These are phyloP conservation scores for Cladosporium halotolerans DNA, from an alignment of 2,329 filamentous ascomycete genomes.

Conservation along the genomic window DNA sequence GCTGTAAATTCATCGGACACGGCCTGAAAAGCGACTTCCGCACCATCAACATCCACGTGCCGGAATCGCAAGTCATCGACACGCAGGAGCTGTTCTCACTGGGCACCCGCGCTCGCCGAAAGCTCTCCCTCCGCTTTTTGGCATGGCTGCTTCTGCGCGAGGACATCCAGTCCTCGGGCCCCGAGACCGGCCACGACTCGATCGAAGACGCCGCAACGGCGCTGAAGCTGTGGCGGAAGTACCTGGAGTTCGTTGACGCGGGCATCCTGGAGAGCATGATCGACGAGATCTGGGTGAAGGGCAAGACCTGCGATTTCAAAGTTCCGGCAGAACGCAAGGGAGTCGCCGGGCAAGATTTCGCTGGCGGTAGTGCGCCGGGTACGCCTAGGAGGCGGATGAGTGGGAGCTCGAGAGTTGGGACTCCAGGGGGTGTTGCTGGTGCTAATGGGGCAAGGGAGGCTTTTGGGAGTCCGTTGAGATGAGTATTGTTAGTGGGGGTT, in stretches of 20 bases:
- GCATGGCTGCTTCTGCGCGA: slow-evolving; percentile 88
- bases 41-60: slow-evolving; percentile 95
- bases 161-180: slow-evolving; percentile 80
- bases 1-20: slow-evolving; percentile 89
- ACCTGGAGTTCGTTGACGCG: slow-evolving; percentile 79
- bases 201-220: slow-evolving; percentile 94
- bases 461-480: slow-evolving; percentile 32
- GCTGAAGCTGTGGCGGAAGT: slow-evolving; percentile 81
- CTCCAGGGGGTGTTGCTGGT: background rate
- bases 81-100: slow-evolving; percentile 90
- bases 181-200: slow-evolving; percentile 63
- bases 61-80: slow-evolving; percentile 83
- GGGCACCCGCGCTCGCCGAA: slow-evolving; percentile 65
- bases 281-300: slow-evolving; percentile 71
- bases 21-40: slow-evolving; percentile 93
- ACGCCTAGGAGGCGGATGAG: slow-evolving; percentile 25
- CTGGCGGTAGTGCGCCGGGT: slow-evolving; percentile 22
- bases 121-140: slow-evolving; percentile 82
- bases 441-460: slow-evolving; percentile 18
- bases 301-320: slow-evolving; percentile 48
- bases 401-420: slow-evolving; percentile 3
- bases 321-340: slow-evolving; percentile 24
- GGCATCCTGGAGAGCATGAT: slow-evolving; percentile 78
- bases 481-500: background rate
- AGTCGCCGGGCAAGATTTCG: slow-evolving; percentile 18